Percentiles rank a stretch among this genome's conserved stretches.
phyloP scores from a whole-genome alignment of 768 basidiomycete genomes.

The Cystofilobasidium capitatum region DNA sequence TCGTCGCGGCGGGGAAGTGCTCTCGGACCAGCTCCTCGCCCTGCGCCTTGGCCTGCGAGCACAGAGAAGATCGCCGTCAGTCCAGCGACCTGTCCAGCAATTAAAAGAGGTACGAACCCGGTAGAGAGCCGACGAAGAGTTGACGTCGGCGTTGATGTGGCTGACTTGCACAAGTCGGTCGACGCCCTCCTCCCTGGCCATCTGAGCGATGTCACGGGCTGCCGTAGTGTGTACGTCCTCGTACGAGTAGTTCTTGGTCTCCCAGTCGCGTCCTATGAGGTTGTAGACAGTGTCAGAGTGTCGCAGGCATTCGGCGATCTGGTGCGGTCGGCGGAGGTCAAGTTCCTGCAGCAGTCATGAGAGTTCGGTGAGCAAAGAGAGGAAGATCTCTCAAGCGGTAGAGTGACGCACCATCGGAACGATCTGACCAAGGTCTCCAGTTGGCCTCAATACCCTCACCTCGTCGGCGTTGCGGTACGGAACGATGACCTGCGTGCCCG shows the following conservation, averaged over 20 bases:
- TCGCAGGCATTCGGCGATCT: slow-evolving; percentile 84
- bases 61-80: neutral
- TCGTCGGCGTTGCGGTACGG: slow-evolving; percentile 94
- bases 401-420: slow-evolving; percentile 55
- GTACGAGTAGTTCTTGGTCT: slow-evolving; percentile 90
- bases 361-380: neutral
- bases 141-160: slow-evolving; percentile 75
- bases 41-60: slow-evolving; percentile 55
- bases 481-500: slow-evolving; percentile 84
- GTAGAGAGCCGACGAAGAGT: slow-evolving; percentile 75
- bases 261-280: slow-evolving; percentile 83
- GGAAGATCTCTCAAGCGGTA: neutral
- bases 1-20: slow-evolving; percentile 74
- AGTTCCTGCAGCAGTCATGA: slow-evolving; percentile 58
- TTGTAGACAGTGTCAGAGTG: slow-evolving; percentile 97
- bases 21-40: slow-evolving; percentile 79
- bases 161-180: slow-evolving; percentile 85
- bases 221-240: slow-evolving; percentile 61
- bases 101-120: slow-evolving; percentile 38
- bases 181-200: slow-evolving; percentile 68
- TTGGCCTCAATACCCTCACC: slow-evolving; percentile 76
- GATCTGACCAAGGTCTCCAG: slow-evolving; percentile 94
- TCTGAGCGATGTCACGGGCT: slow-evolving; percentile 68
- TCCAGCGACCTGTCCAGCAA: neutral
- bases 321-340: slow-evolving; percentile 80